Conservation (phyloP, 2,329 filamentous ascomycete species). For the Fusarium dlaminii region DNA sequence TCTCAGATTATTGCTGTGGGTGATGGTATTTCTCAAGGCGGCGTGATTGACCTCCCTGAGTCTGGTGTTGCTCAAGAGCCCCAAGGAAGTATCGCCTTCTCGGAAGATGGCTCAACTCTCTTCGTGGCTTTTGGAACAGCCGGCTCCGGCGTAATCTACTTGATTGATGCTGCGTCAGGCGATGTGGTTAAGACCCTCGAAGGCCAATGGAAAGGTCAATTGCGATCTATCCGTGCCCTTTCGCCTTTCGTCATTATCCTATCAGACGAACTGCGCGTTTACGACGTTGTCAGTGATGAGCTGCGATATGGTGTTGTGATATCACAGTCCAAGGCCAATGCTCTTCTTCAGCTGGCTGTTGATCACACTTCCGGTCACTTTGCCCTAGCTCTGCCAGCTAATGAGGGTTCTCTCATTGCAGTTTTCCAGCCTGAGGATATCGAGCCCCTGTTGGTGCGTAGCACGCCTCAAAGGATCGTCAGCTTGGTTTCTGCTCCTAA, state of each 20-base stretch:
- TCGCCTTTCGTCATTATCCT: constrained; percentile 79
- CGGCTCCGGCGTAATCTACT: constrained; percentile 71
- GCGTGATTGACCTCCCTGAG: constrained; percentile 43
- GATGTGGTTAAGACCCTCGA: constrained; percentile 72
- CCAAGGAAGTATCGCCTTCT: constrained; percentile 79
- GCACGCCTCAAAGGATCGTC: constrained; percentile 67
- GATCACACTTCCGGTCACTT: constrained; percentile 73
- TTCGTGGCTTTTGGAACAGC: constrained; percentile 70
- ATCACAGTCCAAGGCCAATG: constrained; percentile 51
- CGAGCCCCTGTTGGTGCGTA: constrained; percentile 67
- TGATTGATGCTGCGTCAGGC: constrained; percentile 79
- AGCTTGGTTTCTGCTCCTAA: constrained; percentile 71
- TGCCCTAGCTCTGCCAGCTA: constrained; percentile 65
- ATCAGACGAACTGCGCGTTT: constrained; percentile 78
- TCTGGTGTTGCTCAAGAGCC: constrained; percentile 44
- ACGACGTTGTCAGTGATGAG: constrained; percentile 84
- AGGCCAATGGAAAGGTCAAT: constrained; percentile 71
- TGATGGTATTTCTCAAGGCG: constrained; percentile 57
- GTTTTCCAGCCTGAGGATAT: constrained; percentile 73
- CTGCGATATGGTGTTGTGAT: constrained; percentile 73
- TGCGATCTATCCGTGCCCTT: constrained; percentile 76
- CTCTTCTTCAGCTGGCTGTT: constrained; percentile 74
- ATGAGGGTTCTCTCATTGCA: constrained; percentile 64
- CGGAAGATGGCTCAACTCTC: constrained; percentile 85
- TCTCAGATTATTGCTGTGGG: constrained; percentile 66